Percentiles rank a stretch among this genome's conserved stretches.
phyloP scores from a whole-genome alignment of 768 basidiomycete genomes.

The Antrodiella citrinella region DNA sequence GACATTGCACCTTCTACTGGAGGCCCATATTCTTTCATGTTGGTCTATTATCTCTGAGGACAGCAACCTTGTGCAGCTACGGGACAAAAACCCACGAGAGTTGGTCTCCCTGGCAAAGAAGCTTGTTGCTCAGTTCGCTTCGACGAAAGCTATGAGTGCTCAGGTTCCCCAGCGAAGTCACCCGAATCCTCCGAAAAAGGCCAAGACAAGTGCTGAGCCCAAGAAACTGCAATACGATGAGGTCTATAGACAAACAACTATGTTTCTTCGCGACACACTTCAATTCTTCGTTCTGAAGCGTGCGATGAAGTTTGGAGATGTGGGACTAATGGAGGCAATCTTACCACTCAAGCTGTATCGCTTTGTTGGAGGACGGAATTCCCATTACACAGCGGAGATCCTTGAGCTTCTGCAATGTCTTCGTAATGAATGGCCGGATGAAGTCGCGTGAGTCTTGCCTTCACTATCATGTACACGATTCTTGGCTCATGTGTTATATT shows the following conservation, averaged over 20 bases:
- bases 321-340: slow-evolving; percentile 27
- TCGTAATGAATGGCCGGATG: slow-evolving; percentile 19
- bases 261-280: slow-evolving; percentile 11
- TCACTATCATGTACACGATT: too few species aligned
- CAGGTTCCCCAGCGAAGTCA: too few species aligned
- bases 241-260: slow-evolving; percentile 3
- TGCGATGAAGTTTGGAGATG: slow-evolving; percentile 18
- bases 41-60: slow-evolving; percentile 24
- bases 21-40: slow-evolving; percentile 27
- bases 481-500: background rate
- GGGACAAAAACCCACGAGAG: slow-evolving; percentile 17
- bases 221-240: too few species aligned
- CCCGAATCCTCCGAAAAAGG: too few species aligned
- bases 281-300: slow-evolving; percentile 7
- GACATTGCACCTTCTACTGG: slow-evolving; percentile 24
- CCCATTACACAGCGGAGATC: slow-evolving; percentile 26
- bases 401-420: slow-evolving; percentile 27
- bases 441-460: background rate
- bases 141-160: slow-evolving; percentile 24
- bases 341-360: slow-evolving; percentile 25
- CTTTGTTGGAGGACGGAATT: slow-evolving; percentile 27
- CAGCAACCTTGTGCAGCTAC: slow-evolving; percentile 20
- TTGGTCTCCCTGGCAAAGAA: slow-evolving; percentile 20
- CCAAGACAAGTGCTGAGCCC: too few species aligned
- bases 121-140: slow-evolving; percentile 23